phyloP scores from a whole-genome alignment of 2,329 filamentous ascomycete species.

The Huntiella decipiens region DNA sequence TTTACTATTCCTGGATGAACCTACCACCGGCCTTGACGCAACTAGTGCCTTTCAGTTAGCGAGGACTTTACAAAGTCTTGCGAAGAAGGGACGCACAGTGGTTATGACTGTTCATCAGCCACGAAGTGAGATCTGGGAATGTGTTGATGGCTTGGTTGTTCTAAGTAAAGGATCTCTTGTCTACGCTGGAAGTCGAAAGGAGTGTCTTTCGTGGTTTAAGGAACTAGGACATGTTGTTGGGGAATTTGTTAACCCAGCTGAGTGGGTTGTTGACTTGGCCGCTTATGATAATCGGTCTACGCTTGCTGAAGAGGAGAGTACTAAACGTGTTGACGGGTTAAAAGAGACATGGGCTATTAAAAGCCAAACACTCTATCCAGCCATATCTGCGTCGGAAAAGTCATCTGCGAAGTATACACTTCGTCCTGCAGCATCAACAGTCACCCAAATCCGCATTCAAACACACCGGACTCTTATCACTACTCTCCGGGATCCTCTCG shows the following conservation, averaged over 20 bases:
- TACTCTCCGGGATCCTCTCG: constrained; percentile 59
- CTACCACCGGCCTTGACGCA: constrained; percentile 59
- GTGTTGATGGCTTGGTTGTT: constrained; percentile 55
- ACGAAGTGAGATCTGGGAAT: constrained; percentile 58
- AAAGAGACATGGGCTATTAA: constrained; percentile 38
- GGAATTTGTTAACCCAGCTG: constrained; percentile 58
- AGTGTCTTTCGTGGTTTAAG: constrained; percentile 46
- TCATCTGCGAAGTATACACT: neutral
- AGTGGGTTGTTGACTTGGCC: constrained; percentile 55
- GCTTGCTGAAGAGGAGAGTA: constrained; percentile 42
- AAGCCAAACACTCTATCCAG: constrained; percentile 1
- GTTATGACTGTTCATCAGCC: constrained; percentile 63
- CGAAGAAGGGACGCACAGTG: constrained; percentile 48
- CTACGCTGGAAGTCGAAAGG: constrained; percentile 41
- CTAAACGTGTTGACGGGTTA: constrained; percentile 39
- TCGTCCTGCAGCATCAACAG: constrained; percentile 33
- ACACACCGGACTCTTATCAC: constrained; percentile 51
- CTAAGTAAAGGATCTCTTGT: constrained; percentile 48
- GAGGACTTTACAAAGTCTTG: constrained; percentile 47
- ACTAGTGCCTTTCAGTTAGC: constrained; percentile 60
- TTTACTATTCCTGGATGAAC: constrained; percentile 60
- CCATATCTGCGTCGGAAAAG: neutral
- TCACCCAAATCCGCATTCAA: constrained; percentile 44
- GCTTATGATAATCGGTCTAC: constrained; percentile 53
- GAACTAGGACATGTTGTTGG: constrained; percentile 41